These are phyloP conservation scores for Cytospora chrysosperma DNA, from an alignment of 2,329 filamentous ascomycete genomes.

Conservation along the genomic window DNA sequence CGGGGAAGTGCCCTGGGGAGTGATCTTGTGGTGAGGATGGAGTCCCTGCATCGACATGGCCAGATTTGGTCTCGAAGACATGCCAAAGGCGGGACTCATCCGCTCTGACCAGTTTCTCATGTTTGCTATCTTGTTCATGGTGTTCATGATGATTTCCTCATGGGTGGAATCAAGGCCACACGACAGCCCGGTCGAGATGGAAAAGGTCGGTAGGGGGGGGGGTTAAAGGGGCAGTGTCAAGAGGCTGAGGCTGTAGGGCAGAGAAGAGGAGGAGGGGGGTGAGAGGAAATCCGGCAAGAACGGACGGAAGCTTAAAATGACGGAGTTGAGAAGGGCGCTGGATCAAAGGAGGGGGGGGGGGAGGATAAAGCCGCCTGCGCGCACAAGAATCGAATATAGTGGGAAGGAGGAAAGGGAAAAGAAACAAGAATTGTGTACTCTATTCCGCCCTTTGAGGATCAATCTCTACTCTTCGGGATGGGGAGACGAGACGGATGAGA, in stretches of 20 bases:
- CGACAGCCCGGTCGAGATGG: conserved; percentile 19
- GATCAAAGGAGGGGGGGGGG: conserved; percentile 9
- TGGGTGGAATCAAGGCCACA: conserved; percentile 22
- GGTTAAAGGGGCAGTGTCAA: conserved; percentile 24
- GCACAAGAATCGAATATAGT: conserved; percentile 48
- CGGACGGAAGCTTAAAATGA: conserved; percentile 26
- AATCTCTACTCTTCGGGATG: conserved; percentile 6
- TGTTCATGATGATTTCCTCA: conserved; percentile 35
- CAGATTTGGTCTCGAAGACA: conserved; percentile 56
- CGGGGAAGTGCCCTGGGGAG: conserved; percentile 51
- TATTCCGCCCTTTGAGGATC: conserved; percentile 27
- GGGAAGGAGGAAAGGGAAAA: conserved; percentile 30
- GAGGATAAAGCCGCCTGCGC: conserved; percentile 19
- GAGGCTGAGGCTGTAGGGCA: conserved; percentile 34
- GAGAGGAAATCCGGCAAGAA: conserved; percentile 29
- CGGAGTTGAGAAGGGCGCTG: conserved; percentile 15
- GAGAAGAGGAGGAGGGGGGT: conserved; percentile 29
- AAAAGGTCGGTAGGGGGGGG: conserved; percentile 22
- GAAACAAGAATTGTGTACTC: conserved; percentile 21
- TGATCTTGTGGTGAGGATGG: conserved; percentile 58
- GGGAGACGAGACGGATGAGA: conserved; percentile 21
- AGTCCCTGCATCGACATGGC: conserved; percentile 56
- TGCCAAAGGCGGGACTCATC: conserved; percentile 67
- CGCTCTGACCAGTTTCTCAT: conserved; percentile 72
- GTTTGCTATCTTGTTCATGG: conserved; percentile 69